Base-by-base conservation (phyloP, 2,329 filamentous ascomycete species). In the Ascomycota sp. region DNA sequence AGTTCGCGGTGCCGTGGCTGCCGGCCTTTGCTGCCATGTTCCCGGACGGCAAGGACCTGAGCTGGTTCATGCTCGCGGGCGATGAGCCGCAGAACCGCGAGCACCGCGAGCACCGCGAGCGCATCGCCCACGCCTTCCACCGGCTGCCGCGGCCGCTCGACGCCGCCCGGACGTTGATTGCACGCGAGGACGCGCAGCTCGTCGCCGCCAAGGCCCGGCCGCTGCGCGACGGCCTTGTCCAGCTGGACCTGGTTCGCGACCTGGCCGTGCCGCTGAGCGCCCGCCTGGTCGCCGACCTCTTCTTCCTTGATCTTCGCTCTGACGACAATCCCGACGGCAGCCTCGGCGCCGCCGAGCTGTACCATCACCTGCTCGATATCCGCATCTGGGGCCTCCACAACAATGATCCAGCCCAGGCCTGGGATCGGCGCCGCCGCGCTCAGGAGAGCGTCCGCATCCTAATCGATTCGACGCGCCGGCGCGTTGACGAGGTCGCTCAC, bases 201-300 rank as follows among this genome's bases (percentile, higher is more conserved):
- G 49, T 59, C 11, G 39, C 53, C 16, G 51, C 54, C 38, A 53
- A 56, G 41, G 43, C 47, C 0, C 58, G 59, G 35, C 43, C 38
- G 24, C 37, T 59, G 12, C 44, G 44, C 33, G 41, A 52, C 27
- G 54, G 51, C 0, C 48, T 59, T 1, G 44, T 50, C 37, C 56
- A 59, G 40, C 45, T 60, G 25, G 57, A 60, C 32, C 39, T 60
- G 13, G 49, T 60, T 35, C 54, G 57, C 9, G 66, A 72, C 33
- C 61, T 75, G 10, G 66, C 65, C 11, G 71, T 73, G 38, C 64
- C 72, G 9, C 54, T 65, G 1, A 69, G 68, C 5, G 60, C 68
- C 3, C 53, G 61, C 30, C 61, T 67, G 43, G 56, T 70, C 2
- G 60, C 66, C 0, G 62, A 70, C 30, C 51, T 68, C 9, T 69